Conservation (phyloP, 2,329 filamentous ascomycete species). For the Blumeriella jaapii region DNA sequence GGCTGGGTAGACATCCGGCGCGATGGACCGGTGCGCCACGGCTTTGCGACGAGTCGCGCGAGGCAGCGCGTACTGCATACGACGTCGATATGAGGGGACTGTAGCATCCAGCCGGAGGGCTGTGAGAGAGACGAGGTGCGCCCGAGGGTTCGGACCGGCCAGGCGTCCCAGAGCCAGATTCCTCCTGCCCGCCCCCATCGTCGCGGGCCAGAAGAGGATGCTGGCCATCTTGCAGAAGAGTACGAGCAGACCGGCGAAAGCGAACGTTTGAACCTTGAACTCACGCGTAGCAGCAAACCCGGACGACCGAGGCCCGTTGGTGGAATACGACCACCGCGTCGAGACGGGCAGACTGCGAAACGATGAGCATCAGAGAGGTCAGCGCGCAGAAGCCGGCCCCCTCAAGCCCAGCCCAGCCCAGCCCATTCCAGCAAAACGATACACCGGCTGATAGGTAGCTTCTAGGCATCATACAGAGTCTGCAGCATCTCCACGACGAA, state of each 20-base stretch:
- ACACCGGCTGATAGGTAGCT: conserved; percentile 12
- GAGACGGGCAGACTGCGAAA: conserved; percentile 62
- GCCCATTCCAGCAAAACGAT: no score
- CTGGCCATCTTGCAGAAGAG: conserved; percentile 24
- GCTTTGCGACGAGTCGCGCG: no score
- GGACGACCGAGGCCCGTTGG: conserved; percentile 52
- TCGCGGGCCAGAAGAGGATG: conserved; percentile 23
- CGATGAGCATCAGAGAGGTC: conserved; percentile 84
- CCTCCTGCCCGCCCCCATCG: conserved; percentile 19
- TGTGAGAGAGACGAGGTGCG: no score
- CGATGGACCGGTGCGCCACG: no score
- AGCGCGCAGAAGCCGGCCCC: conserved; percentile 13
- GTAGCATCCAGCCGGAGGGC: no score
- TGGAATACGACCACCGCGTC: conserved; percentile 81
- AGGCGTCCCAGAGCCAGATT: conserved; percentile 1
- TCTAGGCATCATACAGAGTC: conserved; percentile 71
- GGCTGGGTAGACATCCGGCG: no score
- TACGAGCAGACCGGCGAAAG: neutral
- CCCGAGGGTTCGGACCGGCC: neutral
- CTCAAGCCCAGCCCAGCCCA: neutral
- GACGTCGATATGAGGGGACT: no score
- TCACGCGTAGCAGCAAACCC: conserved; percentile 23
- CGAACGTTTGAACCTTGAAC: neutral
- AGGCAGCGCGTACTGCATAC: no score
- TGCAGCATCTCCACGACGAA: conserved; percentile 83